Conservation (phyloP, 768 basidiomycete genomes). For the Pisolithus microcarpus region DNA sequence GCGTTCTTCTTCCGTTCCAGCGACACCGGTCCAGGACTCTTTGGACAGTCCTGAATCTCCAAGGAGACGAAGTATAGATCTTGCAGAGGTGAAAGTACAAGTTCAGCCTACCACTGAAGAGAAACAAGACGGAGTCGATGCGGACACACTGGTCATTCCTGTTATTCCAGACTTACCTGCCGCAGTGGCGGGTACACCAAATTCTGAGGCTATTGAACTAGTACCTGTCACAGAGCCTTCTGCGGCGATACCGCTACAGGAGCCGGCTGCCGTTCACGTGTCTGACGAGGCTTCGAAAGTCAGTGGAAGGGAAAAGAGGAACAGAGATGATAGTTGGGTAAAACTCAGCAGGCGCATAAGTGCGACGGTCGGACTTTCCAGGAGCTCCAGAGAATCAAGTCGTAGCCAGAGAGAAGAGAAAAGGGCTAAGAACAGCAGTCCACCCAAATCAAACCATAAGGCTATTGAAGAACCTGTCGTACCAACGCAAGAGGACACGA, state of each 20-base stretch:
- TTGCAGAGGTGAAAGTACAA: conserved; percentile 30
- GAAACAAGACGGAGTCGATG: conserved; percentile 1
- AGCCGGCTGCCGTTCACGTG: conserved; percentile 27
- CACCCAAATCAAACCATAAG: conserved; percentile 26
- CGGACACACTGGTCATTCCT: conserved; percentile 2
- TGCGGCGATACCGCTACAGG: conserved; percentile 1
- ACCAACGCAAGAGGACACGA: conserved; percentile 5
- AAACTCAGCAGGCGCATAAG: conserved; percentile 60
- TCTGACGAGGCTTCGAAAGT: conserved; percentile 28
- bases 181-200: background rate
- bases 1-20: conserved; percentile 56
- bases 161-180: conserved; percentile 7
- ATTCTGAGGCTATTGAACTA: conserved; percentile 5
- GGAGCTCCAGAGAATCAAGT: conserved; percentile 21
- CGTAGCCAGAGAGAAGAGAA: conserved; percentile 28
- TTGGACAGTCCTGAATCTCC: conserved; percentile 27
- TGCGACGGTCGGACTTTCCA: conserved; percentile 43
- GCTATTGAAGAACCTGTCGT: conserved; percentile 15
- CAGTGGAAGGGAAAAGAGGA: conserved; percentile 31
- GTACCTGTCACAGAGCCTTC: conserved; percentile 4
- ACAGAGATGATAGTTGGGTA: conserved; percentile 48
- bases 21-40: conserved; percentile 27
- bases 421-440: conserved; percentile 26
- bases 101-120: conserved; percentile 1
- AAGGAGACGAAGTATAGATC: conserved; percentile 27